Conservation (phyloP, 371 early-diverging fungal genomes). For the Gilbertella persicaria region DNA sequence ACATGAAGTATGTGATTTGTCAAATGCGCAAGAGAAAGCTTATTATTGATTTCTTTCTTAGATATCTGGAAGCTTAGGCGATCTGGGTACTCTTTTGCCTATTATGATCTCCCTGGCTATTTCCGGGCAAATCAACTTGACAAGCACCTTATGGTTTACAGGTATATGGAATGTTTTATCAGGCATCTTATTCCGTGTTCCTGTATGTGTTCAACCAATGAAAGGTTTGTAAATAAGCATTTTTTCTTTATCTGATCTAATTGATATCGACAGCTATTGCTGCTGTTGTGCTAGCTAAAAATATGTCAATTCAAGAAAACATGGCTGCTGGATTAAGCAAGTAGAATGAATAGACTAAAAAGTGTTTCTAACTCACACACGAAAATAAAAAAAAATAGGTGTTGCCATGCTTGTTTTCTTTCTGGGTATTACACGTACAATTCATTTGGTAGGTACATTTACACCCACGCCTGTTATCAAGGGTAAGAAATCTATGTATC, state of each 20-base stretch:
- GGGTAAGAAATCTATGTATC: conserved; percentile 40
- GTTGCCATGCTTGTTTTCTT: conserved; percentile 69
- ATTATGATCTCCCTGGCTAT: conserved; percentile 81
- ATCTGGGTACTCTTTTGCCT: conserved; percentile 87
- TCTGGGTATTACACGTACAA: conserved; percentile 73
- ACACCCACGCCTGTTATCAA: conserved; percentile 81
- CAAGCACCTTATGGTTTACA: conserved; percentile 84
- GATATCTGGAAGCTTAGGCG: conserved; percentile 77
- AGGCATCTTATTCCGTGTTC: conserved; percentile 77
- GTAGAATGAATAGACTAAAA: neutral
- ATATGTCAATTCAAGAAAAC: conserved; percentile 70
- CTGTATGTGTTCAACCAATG: conserved; percentile 88
- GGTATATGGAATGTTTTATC: conserved; percentile 87
- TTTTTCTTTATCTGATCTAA: neutral
- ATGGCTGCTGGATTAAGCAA: conserved; percentile 73
- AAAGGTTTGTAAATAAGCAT: conserved; percentile 58
- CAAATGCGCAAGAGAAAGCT: neutral
- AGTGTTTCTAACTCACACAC: neutral
- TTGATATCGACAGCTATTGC: conserved; percentile 66
- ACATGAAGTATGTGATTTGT: conserved; percentile 30
- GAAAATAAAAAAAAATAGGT: conserved; percentile 31
- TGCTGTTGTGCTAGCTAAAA: conserved; percentile 74
- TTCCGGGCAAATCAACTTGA: conserved; percentile 75
- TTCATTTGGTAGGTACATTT: conserved; percentile 67
- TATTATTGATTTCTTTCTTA: conserved; percentile 6